phyloP scores from a whole-genome alignment of 768 basidiomycete species.

The Pisolithus tinctorius region DNA sequence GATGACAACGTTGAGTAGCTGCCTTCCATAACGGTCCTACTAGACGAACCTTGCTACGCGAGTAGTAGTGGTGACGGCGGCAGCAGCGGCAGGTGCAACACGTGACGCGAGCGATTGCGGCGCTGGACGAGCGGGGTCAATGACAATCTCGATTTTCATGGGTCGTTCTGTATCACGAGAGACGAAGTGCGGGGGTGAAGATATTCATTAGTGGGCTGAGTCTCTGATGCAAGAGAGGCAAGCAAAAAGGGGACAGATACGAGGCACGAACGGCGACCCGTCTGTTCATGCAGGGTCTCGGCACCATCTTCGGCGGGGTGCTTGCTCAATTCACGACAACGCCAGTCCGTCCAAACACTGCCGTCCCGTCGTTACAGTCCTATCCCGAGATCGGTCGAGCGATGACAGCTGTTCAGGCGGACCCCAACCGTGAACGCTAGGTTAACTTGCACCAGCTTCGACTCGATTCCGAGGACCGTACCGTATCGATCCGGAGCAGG shows the following conservation, averaged over 20 bases:
- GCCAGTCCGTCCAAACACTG: constrained; percentile 13
- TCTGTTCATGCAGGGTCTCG: constrained; percentile 15
- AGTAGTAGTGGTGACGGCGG: constrained; percentile 28
- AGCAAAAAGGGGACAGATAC: constrained; percentile 42
- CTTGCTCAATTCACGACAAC: constrained; percentile 12
- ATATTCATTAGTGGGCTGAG: constrained; percentile 27
- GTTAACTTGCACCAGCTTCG: constrained; percentile 23
- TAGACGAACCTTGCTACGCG: constrained; percentile 31
- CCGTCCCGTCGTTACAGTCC: constrained; percentile 19
- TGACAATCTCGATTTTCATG: constrained; percentile 97
- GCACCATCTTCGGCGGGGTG: constrained; percentile 19
- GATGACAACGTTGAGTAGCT: constrained; percentile 8
- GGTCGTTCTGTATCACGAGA: constrained; percentile 69
- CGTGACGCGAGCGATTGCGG: constrained; percentile 68
- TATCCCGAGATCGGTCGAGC: constrained; percentile 29
- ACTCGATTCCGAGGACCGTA: constrained; percentile 28
- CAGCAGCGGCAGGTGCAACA: constrained; percentile 66
- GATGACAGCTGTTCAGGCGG: constrained; percentile 26
- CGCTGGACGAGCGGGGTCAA: constrained; percentile 74
- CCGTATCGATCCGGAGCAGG: constrained; percentile 15
- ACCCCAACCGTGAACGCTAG: constrained; percentile 15
- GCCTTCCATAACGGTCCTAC: neutral
- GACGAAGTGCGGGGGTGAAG: constrained; percentile 27
- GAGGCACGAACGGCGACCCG: constrained; percentile 22
- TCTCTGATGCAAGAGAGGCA: constrained; percentile 27